A percentile compares a stretch with the other conserved stretches of the same genome.
These are phyloP conservation scores for Trichoderma sp. DNA, from an alignment of 2,329 filamentous ascomycete species.

Conservation along the genomic window DNA sequence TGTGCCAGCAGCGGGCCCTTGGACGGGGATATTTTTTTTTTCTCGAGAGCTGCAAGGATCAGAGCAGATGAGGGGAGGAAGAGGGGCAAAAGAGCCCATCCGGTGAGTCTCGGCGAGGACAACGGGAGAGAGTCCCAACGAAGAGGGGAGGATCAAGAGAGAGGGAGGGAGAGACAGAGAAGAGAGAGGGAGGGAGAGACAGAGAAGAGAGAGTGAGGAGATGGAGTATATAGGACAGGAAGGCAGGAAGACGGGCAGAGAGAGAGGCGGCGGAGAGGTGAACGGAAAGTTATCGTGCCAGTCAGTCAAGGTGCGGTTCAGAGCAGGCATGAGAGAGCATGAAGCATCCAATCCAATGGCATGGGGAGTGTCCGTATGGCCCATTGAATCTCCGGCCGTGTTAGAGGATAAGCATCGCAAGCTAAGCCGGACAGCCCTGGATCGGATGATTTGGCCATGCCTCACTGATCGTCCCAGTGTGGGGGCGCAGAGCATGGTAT, in stretches of 20 bases:
- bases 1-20: slow-evolving; percentile 7
- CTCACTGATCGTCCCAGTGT: slow-evolving; percentile 16
- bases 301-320: background rate
- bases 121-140: background rate
- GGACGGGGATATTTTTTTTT: background rate
- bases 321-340: background rate
- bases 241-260: background rate
- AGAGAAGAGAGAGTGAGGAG: background rate
- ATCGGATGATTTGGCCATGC: slow-evolving; percentile 14
- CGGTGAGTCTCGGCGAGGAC: slow-evolving; percentile 16
- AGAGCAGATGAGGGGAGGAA: slow-evolving; percentile 10
- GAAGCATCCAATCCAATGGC: background rate
- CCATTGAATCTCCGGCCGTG: background rate
- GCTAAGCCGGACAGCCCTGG: slow-evolving; percentile 4
- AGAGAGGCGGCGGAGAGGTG: background rate
- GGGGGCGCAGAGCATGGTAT: slow-evolving; percentile 1
- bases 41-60: slow-evolving; percentile 12
- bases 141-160: background rate
- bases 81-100: slow-evolving; percentile 12
- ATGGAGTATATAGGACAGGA: background rate
- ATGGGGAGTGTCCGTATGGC: background rate
- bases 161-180: background rate
- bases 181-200: background rate
- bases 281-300: background rate
- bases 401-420: background rate